Conservation (phyloP, 768 basidiomycete species). For the Myochromella boudieri region DNA sequence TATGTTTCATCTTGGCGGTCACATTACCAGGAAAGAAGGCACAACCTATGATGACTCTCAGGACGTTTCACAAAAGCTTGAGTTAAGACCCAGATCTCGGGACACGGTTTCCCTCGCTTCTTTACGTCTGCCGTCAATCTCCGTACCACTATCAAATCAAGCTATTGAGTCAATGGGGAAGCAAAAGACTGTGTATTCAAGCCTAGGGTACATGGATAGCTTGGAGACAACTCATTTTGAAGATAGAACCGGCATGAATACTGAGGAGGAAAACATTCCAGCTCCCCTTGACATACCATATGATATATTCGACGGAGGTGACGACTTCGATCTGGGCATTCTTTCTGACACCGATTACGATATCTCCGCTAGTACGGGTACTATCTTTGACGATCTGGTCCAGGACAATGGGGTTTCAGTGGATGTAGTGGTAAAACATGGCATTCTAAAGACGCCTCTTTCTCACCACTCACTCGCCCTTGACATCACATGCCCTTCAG, state of each 20-base stretch:
- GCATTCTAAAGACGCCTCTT: slow-evolving; percentile 2
- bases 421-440: slow-evolving; percentile 9
- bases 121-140: slow-evolving; percentile 7
- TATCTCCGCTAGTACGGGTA: slow-evolving; percentile 4
- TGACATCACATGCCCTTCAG: slow-evolving; percentile 17
- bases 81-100: slow-evolving; percentile 8
- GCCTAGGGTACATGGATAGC: not conserved
- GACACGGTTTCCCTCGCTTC: not conserved
- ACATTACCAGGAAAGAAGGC: slow-evolving; percentile 10
- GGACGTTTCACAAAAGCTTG: slow-evolving; percentile 4
- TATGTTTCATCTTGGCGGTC: slow-evolving; percentile 13
- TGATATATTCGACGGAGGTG: slow-evolving; percentile 5
- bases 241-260: no score
- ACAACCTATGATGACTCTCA: slow-evolving; percentile 10
- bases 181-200: slow-evolving; percentile 1
- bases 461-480: slow-evolving; percentile 15
- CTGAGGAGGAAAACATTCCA: no score
- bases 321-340: slow-evolving; percentile 15
- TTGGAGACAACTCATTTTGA: no score
- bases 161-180: slow-evolving; percentile 1
- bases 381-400: slow-evolving; percentile 9
- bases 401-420: slow-evolving; percentile 17
- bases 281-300: not conserved
- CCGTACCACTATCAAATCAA: slow-evolving; percentile 6
- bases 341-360: slow-evolving; percentile 13